Base-by-base conservation (phyloP, 2,329 filamentous ascomycete genomes). In the Xylariales sp. region DNA sequence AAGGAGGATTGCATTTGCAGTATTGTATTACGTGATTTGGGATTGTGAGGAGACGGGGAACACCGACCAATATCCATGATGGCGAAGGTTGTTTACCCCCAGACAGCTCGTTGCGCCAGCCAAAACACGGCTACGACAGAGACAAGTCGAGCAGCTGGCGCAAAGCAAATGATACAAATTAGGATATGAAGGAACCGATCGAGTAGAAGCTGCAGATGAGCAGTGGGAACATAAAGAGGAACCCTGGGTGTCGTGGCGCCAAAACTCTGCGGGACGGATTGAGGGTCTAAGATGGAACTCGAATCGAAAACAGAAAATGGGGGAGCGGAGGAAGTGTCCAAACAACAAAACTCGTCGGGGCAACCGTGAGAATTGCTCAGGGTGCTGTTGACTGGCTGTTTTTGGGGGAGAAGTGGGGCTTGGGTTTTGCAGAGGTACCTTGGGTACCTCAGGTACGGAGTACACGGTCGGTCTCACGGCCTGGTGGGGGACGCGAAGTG, bases 311-410 rank as follows among this genome's bases (percentile, higher is more conserved):
- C 63, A 74, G 69, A 73, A 66, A 67, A 70, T 70, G 71, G 69
- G 41, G 57, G 63, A 74, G 69, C 65, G 72, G 69, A 71, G 62
- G 68, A 72, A 71, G 64, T 60, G 66, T 65, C 70, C 70, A 75
- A 75, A 75, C 72, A 76, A 76, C 73, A 76, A 73, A 75, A 75
- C 74, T 75, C 75, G 74, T 75, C 75, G 69, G 75, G 75, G 75
- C 75, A 76, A 76, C 75, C 57, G 68, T 62, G 65, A 72, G 70
- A 69, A 73, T 62, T 64, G 69, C 56, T 64, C 2, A 41, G 55
- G 52, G 55, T 65, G 65, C 65, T 62, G 65, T 50, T 58, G 54
- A 70, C 55, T 65, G 62, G 62, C 50, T 62, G 34, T 18, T 12
- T 16, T 28, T 50, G n/a, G 64, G 46, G 56, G 59, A 48, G 28